Percentiles rank a stretch among this genome's conserved stretches.
Conservation (phyloP, 495 filamentous ascomycete genomes). For the Penicillium bialowiezense region DNA sequence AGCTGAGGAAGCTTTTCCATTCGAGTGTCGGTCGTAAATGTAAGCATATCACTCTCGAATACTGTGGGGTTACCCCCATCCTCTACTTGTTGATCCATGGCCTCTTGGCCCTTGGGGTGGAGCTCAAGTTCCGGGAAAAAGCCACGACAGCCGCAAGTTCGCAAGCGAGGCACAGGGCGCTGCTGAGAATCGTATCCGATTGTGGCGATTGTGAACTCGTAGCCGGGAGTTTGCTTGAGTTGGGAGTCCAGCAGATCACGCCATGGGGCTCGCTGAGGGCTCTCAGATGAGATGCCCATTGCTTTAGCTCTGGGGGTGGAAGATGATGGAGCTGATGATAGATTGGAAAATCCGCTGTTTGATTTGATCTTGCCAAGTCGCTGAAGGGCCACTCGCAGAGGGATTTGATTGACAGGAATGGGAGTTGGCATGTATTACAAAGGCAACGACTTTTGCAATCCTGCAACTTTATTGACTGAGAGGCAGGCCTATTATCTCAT, state of each 20-base stretch:
- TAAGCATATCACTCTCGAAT: constrained; percentile 71
- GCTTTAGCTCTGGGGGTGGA: neutral
- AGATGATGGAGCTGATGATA: neutral
- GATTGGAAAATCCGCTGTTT: neutral
- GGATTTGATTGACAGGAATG: neutral
- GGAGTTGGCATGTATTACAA: neutral
- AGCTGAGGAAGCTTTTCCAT: constrained; percentile 81
- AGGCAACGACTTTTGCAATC: neutral
- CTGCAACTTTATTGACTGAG: no score
- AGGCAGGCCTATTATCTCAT: no score
- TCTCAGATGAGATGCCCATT: neutral
- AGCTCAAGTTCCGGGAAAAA: constrained; percentile 65
- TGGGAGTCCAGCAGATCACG: constrained; percentile 63
- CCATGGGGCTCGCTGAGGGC: constrained; percentile 57
- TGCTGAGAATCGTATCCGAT: constrained; percentile 44
- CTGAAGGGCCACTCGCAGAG: neutral
- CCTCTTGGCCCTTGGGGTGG: constrained; percentile 53
- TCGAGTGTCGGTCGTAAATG: constrained; percentile 83
- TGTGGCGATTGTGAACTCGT: constrained; percentile 72
- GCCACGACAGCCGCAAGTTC: constrained; percentile 75
- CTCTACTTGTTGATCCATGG: constrained; percentile 56
- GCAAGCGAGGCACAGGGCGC: constrained; percentile 53
- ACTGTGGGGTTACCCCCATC: constrained; percentile 56
- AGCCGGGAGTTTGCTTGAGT: constrained; percentile 54
- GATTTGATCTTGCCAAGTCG: neutral